phyloP scores from a whole-genome alignment of 2,329 filamentous ascomycete species.

The Emergomyces pasteurianus region DNA sequence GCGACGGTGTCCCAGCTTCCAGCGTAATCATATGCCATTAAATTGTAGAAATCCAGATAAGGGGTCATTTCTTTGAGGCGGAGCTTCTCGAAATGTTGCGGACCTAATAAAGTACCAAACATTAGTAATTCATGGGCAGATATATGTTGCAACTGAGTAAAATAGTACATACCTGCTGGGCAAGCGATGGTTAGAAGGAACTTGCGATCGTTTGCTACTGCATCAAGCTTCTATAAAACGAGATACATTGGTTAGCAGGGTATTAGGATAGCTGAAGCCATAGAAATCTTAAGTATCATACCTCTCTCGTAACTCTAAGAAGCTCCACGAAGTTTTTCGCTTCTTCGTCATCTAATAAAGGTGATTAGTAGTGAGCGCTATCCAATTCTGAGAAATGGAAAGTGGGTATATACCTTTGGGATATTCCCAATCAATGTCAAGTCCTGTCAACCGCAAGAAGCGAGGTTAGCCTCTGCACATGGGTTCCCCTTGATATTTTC shows the following conservation, averaged over 20 bases:
- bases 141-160: background rate
- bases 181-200: constrained; percentile 40
- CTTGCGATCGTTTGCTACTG: constrained; percentile 22
- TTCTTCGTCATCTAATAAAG: constrained; percentile 26
- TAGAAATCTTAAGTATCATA: constrained; percentile 9
- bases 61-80: constrained; percentile 33
- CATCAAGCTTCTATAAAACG: constrained; percentile 1
- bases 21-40: constrained; percentile 78
- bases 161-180: constrained; percentile 27
- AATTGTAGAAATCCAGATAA: constrained; percentile 43
- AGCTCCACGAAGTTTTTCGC: constrained; percentile 33
- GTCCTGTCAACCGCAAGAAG: constrained; percentile 15
- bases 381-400: background rate
- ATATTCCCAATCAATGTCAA: constrained; percentile 40
- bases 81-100: constrained; percentile 31
- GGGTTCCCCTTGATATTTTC: background rate
- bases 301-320: constrained; percentile 31
- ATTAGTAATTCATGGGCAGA: background rate
- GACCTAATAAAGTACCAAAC: constrained; percentile 16
- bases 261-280: background rate
- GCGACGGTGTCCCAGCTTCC: constrained; percentile 64
- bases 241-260: background rate
- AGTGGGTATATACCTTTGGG: constrained; percentile 21
- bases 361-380: background rate
- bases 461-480: background rate